Base-by-base conservation (phyloP, 2,329 filamentous ascomycete species). In the Nakataea oryzae region DNA sequence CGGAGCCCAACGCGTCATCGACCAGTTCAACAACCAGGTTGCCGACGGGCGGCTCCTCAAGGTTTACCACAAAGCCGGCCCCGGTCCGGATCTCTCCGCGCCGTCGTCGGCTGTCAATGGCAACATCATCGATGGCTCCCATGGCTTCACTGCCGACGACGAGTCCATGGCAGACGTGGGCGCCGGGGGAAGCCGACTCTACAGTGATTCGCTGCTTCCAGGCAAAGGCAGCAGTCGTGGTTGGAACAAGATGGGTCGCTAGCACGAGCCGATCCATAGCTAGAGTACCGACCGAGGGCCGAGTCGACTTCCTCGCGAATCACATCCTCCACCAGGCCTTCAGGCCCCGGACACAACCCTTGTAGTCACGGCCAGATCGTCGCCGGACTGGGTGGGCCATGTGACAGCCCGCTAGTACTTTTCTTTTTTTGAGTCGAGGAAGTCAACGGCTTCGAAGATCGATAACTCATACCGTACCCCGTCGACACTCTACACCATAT, bases 21-120 rank as follows among this genome's bases (percentile, higher is more conserved):
- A 83, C 63, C 89, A 82, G 3, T 93, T 93, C 73, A 87, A 95
- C 74, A 86, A 89, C 71, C 87, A 91, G 76, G 91, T 85, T 70
- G 90, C 90, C 69, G 90, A 93, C 69, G 89, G 89, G 58, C 82
- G 87, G 66, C 74, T 88, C 21, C 81, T 93, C 62, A 84, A 89
- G 70, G 88, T 93, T 54, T 92, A 84, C 72, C 76, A 85, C 72
- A 90, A 90, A 72, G 75, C 81, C 3, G 80, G 80, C 64, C 76
- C 75, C 64, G 65, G 67, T 67, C 65, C 62, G 64, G 65, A 60
- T 62, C 67, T 67, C 26, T 67, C 70, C 66, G 61, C 67, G 47
- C 68, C 68, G 27, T 67, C 69, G 66, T 61, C 67, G 47, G 63
- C 67, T 32, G 66, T 68, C 26, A 72, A 75, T 61, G 75, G 74